phyloP scores from a whole-genome alignment of 345 rosid genomes.

The Sisymbrium irio region DNA sequence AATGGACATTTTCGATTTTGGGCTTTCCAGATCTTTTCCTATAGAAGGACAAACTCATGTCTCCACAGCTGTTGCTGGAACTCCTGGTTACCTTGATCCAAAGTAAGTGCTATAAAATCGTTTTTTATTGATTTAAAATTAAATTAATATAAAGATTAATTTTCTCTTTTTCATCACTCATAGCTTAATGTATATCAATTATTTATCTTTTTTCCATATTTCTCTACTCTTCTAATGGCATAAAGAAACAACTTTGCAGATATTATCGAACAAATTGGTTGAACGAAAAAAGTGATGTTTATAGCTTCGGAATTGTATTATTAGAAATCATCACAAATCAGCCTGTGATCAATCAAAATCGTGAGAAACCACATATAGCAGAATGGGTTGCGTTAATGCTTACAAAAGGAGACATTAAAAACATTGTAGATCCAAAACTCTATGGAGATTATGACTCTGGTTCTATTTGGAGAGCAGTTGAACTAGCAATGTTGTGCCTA shows the following conservation, averaged over 20 bases:
- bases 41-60: slow-evolving; percentile 37
- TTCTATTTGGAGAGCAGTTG: slow-evolving; percentile 45
- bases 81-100: slow-evolving; percentile 53
- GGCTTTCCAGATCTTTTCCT: slow-evolving; percentile 42
- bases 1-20: slow-evolving; percentile 50
- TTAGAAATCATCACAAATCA: slow-evolving; percentile 45
- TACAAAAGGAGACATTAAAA: slow-evolving; percentile 39
- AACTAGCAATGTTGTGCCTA: slow-evolving; percentile 48
- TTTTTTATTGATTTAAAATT: background rate
- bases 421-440: slow-evolving; percentile 41
- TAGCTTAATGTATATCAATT: background rate
- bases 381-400: slow-evolving; percentile 40
- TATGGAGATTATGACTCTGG: slow-evolving; percentile 32
- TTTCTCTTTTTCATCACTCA: background rate
- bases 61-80: slow-evolving; percentile 35
- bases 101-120: slow-evolving; percentile 30
- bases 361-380: slow-evolving; percentile 26
- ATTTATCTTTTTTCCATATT: background rate
- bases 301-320: slow-evolving; percentile 47
- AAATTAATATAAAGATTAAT: background rate
- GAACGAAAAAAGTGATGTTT: slow-evolving; percentile 50
- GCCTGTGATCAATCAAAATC: slow-evolving; percentile 26
- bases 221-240: too few species aligned
- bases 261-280: slow-evolving; percentile 38
- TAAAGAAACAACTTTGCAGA: slow-evolving; percentile 21